Evolutionary conservation across 1,284 basidiomycete species (phyloP), one percentile per base, ranked within the genome.

Genomic region (Phellinidium pouzarii): DNA sequence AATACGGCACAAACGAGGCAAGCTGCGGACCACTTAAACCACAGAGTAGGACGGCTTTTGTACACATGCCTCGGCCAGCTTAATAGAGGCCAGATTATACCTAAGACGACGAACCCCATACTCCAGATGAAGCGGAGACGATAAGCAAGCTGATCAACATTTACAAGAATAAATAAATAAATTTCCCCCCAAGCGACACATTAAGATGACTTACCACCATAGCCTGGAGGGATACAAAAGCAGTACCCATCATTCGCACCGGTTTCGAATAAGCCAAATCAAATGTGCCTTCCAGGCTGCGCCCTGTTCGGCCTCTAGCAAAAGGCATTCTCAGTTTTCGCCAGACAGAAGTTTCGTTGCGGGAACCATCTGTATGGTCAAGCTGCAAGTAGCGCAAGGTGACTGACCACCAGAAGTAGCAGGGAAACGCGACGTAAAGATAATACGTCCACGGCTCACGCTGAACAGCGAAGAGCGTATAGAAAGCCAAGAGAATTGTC

Each of bases 111-210:
- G 58, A 87, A 85, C 3, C 86, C 82, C 8, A 77, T 57, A 44
- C 85, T 84, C 87, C 91, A 94, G 7, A 89, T 74, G 1, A 71
- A 71, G 6, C 91, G 74, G 59, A 84, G 74, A 0, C 79, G 83
- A 62, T 89, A 90, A 4, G 77, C 87, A 40, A 70, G 66, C 87
- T 89, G 49, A 19, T 48, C 19, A 50, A 47, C 26, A n/a, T n/a
- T n/a, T n/a, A n/a, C n/a, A n/a, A 34, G 43, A 55, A 31, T 17
- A 26, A 31, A 50, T 14, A 40, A 47, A 29, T 29, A 6, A 48
- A 25, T 7, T 20, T 4, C 12, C 5, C 4, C 12, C 2, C 25
- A 20, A 50, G 20, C 41, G 12, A 9, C 17, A 43, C 50, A 37
- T 17, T 27, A 45, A 48, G 58, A 19, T 8, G 56, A 68, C 89